Evolutionary conservation across 192 early-diverging fungal species (phyloP).

Genomic region (Spizellomyces sp.): DNA sequence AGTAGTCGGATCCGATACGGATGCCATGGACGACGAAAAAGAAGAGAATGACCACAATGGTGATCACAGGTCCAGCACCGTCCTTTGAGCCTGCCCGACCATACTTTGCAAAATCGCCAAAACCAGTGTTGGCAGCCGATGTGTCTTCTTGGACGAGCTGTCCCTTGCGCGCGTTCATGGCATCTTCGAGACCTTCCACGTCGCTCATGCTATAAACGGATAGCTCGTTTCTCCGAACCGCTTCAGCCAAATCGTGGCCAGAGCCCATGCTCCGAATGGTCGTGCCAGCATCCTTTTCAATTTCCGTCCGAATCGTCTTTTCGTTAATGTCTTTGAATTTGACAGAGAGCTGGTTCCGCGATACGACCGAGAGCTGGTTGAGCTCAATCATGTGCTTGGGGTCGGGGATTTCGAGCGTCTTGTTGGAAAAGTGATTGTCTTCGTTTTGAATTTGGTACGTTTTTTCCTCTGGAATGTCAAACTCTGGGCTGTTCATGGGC

Average conservation of each 20-base stretch:
- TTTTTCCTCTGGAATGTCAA: constrained; percentile 25
- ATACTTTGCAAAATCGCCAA: constrained; percentile 41
- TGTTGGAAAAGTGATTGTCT: neutral
- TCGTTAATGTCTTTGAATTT: constrained; percentile 59
- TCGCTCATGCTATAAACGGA: constrained; percentile 55
- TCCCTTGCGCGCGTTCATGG: constrained; percentile 45
- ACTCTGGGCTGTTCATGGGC: constrained; percentile 25
- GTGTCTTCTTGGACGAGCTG: constrained; percentile 40
- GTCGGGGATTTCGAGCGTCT: neutral
- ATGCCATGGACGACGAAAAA: constrained; percentile 66
- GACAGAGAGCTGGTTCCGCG: constrained; percentile 46
- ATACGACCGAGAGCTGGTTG: constrained; percentile 48
- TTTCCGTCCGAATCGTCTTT: constrained; percentile 57
- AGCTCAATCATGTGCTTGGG: constrained; percentile 50
- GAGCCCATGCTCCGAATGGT: constrained; percentile 53
- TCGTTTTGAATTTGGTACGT: constrained; percentile 23
- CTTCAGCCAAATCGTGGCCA: constrained; percentile 54
- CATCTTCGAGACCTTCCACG: constrained; percentile 29
- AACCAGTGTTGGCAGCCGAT: constrained; percentile 32
- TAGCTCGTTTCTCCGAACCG: constrained; percentile 60
- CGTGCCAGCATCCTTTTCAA: constrained; percentile 55
- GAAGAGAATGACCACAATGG: constrained; percentile 47
- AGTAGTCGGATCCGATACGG: constrained; percentile 57
- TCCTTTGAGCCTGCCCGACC: constrained; percentile 8
- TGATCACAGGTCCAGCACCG: constrained; percentile 38